Conservation (phyloP, 257 asterid species). For the Capsicum rhomboideum region DNA sequence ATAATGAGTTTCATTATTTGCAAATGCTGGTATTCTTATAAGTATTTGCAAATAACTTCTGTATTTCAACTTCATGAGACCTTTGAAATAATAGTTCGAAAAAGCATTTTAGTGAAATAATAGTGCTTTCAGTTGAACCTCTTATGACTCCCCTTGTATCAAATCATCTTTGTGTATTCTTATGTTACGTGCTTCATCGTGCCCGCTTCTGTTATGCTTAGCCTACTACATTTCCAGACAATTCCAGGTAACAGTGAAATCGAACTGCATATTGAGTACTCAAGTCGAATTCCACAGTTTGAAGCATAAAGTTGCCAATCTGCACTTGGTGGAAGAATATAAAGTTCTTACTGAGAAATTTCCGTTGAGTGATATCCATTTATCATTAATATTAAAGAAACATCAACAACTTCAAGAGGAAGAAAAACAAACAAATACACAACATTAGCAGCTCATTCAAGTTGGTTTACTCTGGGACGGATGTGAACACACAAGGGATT, state of each 20-base stretch:
- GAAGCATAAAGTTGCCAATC: not conserved
- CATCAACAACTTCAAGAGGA: not conserved
- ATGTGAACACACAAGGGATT: slow-evolving; percentile 14
- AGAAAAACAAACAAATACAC: not conserved
- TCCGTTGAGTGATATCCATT: not conserved
- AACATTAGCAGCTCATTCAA: not conserved
- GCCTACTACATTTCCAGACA: not conserved
- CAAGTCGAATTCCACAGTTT: not conserved
- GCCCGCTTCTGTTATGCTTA: not conserved
- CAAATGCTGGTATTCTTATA: not conserved
- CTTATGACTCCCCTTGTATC: not conserved
- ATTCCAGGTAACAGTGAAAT: not conserved
- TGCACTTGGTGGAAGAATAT: not conserved
- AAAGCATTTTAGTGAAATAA: not conserved
- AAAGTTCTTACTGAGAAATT: not conserved
- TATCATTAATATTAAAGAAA: not conserved
- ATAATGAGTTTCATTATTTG: not conserved
- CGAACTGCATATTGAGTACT: not conserved
- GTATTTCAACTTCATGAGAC: not conserved
- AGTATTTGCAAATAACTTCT: not conserved
- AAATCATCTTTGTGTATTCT: not conserved
- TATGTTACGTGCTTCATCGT: not conserved
- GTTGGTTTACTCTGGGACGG: slow-evolving; percentile 7
- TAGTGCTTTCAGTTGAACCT: too few species aligned
- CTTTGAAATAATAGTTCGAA: not conserved